phyloP scores from a whole-genome alignment of 257 asterid genomes.

The Nicotiana benthamiana region DNA sequence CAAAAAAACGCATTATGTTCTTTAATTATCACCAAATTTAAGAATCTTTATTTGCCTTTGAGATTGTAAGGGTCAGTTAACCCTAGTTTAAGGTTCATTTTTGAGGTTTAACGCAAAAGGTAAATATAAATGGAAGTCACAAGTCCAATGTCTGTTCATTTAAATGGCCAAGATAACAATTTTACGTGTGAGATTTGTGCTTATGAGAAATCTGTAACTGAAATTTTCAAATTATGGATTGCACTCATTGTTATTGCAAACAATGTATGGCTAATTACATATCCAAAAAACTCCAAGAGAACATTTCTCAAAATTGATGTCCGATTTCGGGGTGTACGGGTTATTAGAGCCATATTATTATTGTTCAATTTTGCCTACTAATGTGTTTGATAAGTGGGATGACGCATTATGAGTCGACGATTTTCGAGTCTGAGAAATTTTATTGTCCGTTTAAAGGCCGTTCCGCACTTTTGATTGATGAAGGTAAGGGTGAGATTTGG shows the following conservation, averaged over 20 bases:
- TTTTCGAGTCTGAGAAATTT: constrained; percentile 37
- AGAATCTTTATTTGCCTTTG: neutral
- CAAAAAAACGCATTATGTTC: neutral
- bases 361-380: constrained; percentile 37
- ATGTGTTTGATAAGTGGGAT: constrained; percentile 63
- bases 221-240: constrained; percentile 27
- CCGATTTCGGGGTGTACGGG: constrained; percentile 46
- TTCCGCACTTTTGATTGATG: constrained; percentile 46
- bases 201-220: constrained; percentile 28
- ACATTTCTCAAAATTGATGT: constrained; percentile 23
- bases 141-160: neutral
- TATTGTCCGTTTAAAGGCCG: constrained; percentile 62
- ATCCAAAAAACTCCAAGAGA: constrained; percentile 40
- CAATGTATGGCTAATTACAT: constrained; percentile 45
- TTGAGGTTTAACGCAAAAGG: neutral
- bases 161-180: neutral
- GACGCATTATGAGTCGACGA: constrained; percentile 49
- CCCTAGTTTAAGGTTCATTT: neutral
- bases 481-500: neutral
- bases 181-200: constrained; percentile 52
- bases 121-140: neutral
- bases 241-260: constrained; percentile 39
- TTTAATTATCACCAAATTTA: neutral
- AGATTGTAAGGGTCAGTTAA: neutral
- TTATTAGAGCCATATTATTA: constrained; percentile 46